phyloP scores from a whole-genome alignment of 2,329 filamentous ascomycete species.

The Colletotrichum higginsianum region DNA sequence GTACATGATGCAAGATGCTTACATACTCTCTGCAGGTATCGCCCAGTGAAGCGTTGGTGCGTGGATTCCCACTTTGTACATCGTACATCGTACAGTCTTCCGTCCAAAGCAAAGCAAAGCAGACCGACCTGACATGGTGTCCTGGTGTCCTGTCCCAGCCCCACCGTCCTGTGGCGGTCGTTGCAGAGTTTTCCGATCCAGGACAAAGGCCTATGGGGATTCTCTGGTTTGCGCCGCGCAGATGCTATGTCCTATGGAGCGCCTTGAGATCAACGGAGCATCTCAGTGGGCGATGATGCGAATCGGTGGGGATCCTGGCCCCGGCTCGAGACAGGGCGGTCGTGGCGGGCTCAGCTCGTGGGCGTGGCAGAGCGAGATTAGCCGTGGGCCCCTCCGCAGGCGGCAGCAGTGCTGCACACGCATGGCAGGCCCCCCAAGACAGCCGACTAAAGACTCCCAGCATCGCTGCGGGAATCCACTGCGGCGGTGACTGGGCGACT shows the following conservation, averaged over 20 bases:
- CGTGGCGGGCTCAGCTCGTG: conserved; percentile 27
- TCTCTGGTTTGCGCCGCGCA: neutral
- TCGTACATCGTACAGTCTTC: neutral
- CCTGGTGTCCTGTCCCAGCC: conserved; percentile 6
- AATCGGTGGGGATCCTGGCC: conserved; percentile 10
- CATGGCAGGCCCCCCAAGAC: too few relatives aligned
- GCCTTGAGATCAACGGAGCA: neutral
- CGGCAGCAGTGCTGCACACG: too few relatives aligned
- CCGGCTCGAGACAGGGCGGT: conserved; percentile 25
- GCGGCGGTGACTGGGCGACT: conserved; percentile 6
- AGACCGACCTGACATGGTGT: too few relatives aligned
- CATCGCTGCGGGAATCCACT: neutral
- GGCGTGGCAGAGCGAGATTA: conserved; percentile 38
- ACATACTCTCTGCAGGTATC: neutral
- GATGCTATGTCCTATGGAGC: conserved; percentile 8
- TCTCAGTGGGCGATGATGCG: conserved; percentile 29
- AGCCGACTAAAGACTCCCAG: neutral
- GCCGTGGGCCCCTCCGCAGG: conserved; percentile 23
- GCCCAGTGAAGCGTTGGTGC: neutral
- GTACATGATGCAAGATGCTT: neutral
- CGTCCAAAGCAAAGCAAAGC: too few relatives aligned
- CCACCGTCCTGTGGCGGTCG: conserved; percentile 24
- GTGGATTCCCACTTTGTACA: neutral
- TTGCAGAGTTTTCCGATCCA: conserved; percentile 41
- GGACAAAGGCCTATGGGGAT: conserved; percentile 21